Percentiles rank a stretch among this genome's conserved stretches.
Evolutionary conservation across 1,139 yeast species (phyloP).

Genomic region (Yamadazyma spencermartinsiae): DNA sequence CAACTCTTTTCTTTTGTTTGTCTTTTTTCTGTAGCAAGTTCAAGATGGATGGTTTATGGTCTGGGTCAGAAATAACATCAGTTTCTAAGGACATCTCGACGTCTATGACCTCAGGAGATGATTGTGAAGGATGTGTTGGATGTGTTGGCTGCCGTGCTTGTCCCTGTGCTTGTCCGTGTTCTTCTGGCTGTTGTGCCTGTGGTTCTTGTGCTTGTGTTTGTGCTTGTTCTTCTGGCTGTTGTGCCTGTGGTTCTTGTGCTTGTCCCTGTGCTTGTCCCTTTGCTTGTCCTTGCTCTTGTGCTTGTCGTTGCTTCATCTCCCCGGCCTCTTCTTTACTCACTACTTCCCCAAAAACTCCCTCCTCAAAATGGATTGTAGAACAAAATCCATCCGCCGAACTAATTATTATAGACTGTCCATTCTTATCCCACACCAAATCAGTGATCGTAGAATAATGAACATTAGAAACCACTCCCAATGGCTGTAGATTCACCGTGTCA

Average conservation of each 20-base stretch:
- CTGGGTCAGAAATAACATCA: not conserved
- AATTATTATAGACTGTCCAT: slow-evolving; percentile 69
- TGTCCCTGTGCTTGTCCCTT: slow-evolving; percentile 9
- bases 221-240: not conserved
- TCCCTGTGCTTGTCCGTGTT: slow-evolving; percentile 9
- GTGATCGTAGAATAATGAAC: slow-evolving; percentile 88
- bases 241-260: not conserved
- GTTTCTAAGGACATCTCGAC: not conserved
- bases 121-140: too few relatives aligned
- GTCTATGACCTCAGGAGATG: too few relatives aligned
- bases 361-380: slow-evolving; percentile 58
- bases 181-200: slow-evolving; percentile 1
- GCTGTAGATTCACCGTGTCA: slow-evolving; percentile 68
- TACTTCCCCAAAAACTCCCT: slow-evolving; percentile 51
- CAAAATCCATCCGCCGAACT: slow-evolving; percentile 97
- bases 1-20: slow-evolving; percentile 37
- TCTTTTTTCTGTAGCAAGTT: slow-evolving; percentile 23
- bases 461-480: slow-evolving; percentile 74
- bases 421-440: slow-evolving; percentile 80
- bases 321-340: slow-evolving; percentile 2
- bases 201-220: not conserved
- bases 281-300: slow-evolving; percentile 2
- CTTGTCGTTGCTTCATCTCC: not conserved
- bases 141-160: slow-evolving; percentile 3
- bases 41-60: slow-evolving; percentile 7